Evolutionary conservation across 2,329 filamentous ascomycete genomes (phyloP).

Genomic region (Sporothrix curviconia): DNA sequence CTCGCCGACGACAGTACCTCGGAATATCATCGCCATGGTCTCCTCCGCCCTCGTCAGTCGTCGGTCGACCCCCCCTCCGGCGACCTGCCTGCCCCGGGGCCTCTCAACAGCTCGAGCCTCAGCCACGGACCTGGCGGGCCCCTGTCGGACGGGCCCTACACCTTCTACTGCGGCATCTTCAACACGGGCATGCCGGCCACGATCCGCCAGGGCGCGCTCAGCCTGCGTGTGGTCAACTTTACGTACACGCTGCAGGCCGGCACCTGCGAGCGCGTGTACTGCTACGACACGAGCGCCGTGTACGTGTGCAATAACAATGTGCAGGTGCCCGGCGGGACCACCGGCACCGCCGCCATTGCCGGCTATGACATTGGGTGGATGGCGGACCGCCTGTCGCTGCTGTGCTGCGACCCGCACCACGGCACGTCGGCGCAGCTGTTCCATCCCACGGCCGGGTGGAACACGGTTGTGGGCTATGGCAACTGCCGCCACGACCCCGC

Average conservation of each 20-base stretch:
- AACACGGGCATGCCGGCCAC: constrained; percentile 11
- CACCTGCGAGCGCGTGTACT: constrained; percentile 18
- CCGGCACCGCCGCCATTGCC: background rate
- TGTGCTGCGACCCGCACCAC: constrained; percentile 19
- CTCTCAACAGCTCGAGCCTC: background rate
- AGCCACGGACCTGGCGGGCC: constrained; percentile 16
- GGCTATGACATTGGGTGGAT: constrained; percentile 17
- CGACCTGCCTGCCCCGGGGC: constrained; percentile 10
- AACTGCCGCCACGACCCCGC: constrained; percentile 17
- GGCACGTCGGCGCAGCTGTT: constrained; percentile 19
- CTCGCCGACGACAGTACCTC: no score
- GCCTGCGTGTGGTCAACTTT: constrained; percentile 7
- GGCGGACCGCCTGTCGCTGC: constrained; percentile 12
- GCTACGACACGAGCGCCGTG: constrained; percentile 18
- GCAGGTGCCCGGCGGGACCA: background rate
- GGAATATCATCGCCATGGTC: background rate
- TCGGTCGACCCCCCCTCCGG: background rate
- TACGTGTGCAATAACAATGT: constrained; percentile 17
- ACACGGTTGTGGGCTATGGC: constrained; percentile 18
- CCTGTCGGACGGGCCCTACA: constrained; percentile 15
- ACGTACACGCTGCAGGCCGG: background rate
- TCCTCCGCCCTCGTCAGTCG: background rate
- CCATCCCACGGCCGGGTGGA: constrained; percentile 16
- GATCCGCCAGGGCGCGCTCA: constrained; percentile 2
- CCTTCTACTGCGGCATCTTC: constrained; percentile 20